These are phyloP conservation scores for Microbotryum scabiosae DNA, from an alignment of 1,284 basidiomycete species.

Conservation along the genomic window DNA sequence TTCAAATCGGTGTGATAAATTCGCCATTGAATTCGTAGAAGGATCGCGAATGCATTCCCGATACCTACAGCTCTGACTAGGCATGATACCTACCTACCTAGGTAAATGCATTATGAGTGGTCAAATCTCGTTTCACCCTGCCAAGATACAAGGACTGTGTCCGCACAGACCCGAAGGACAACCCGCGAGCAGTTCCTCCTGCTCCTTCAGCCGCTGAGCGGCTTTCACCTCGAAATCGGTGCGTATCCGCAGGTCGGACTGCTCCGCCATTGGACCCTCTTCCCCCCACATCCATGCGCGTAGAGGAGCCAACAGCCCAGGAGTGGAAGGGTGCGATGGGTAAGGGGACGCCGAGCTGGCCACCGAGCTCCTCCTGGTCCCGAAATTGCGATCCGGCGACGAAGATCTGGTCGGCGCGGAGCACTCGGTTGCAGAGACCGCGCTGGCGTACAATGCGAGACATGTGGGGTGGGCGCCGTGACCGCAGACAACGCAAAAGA, in stretches of 20 bases:
- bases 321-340: slow-evolving; percentile 25
- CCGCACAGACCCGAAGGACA: slow-evolving; percentile 23
- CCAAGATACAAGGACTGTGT: slow-evolving; percentile 10
- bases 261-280: neutral
- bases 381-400: neutral
- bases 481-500: slow-evolving; percentile 25
- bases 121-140: too few species aligned
- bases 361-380: neutral
- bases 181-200: neutral
- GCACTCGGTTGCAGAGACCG: neutral
- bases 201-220: neutral
- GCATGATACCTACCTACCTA: too few species aligned
- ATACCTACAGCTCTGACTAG: too few species aligned
- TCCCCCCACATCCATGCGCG: slow-evolving; percentile 24
- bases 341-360: neutral
- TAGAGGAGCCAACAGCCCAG: slow-evolving; percentile 19
- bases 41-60: too few species aligned
- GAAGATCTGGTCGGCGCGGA: neutral
- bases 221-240: neutral
- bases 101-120: too few species aligned
- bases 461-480: slow-evolving; percentile 26
- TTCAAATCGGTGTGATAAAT: too few species aligned
- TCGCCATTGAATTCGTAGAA: too few species aligned
- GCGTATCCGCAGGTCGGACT: neutral
- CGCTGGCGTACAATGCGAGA: slow-evolving; percentile 9